These are phyloP conservation scores for Pyrenula aspistea DNA, from an alignment of 495 filamentous ascomycete species.

Conservation along the genomic window DNA sequence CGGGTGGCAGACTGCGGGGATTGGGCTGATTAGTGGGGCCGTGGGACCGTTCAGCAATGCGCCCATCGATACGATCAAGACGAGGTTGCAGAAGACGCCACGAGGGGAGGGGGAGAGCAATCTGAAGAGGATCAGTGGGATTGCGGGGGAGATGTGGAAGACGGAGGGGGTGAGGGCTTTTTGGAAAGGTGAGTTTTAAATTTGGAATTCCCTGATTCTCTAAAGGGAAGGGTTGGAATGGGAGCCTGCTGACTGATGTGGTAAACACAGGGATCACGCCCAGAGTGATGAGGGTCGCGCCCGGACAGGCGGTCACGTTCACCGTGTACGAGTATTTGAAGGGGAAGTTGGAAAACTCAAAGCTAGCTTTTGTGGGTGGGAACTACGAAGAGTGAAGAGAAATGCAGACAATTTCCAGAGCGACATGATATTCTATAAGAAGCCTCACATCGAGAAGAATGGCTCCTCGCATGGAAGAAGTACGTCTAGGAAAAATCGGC, in stretches of 20 bases:
- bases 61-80: slow-evolving; percentile 99
- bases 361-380: slow-evolving; percentile 48
- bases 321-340: slow-evolving; percentile 93
- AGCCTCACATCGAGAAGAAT: too few species aligned
- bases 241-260: too few species aligned
- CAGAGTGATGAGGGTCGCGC: slow-evolving; percentile 91
- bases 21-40: slow-evolving; percentile 84
- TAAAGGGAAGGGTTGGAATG: not conserved
- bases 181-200: slow-evolving; percentile 50
- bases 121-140: slow-evolving; percentile 59
- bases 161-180: slow-evolving; percentile 88
- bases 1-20: slow-evolving; percentile 77
- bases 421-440: too few species aligned
- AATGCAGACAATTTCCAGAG: too few species aligned
- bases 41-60: slow-evolving; percentile 95
- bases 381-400: slow-evolving; percentile 59
- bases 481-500: too few species aligned
- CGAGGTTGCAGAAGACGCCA: slow-evolving; percentile 80
- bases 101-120: slow-evolving; percentile 72
- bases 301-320: slow-evolving; percentile 96
- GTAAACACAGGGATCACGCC: slow-evolving; percentile 88
- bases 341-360: slow-evolving; percentile 65
- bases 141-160: slow-evolving; percentile 90
- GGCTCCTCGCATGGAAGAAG: too few species aligned
- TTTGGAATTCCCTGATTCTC: not conserved